Percentiles rank a stretch among this genome's conserved stretches.
These are phyloP conservation scores for Hypomyces rosellus DNA, from an alignment of 2,329 filamentous ascomycete genomes.

Conservation along the genomic window DNA sequence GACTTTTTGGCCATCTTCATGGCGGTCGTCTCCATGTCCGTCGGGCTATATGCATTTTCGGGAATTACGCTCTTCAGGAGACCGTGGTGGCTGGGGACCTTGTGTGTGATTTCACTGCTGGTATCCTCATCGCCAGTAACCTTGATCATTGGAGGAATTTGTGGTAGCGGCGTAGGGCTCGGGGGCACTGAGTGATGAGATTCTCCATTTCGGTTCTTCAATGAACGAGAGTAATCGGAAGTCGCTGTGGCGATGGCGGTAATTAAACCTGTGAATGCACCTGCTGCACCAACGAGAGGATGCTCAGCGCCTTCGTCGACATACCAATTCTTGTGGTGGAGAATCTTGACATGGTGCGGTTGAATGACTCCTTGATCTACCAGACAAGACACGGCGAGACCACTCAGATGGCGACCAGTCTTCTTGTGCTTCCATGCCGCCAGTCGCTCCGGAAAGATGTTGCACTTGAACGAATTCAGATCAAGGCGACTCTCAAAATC, in stretches of 20 bases:
- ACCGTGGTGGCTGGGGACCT: neutral
- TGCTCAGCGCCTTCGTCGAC: slow-evolving; percentile 59
- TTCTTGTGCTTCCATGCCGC: slow-evolving; percentile 58
- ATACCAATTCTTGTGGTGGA: slow-evolving; percentile 47
- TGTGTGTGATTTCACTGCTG: neutral
- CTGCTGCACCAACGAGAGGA: slow-evolving; percentile 57
- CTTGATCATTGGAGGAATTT: neutral
- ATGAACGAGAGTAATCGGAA: slow-evolving; percentile 16
- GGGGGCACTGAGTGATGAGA: neutral
- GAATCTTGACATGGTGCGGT: slow-evolving; percentile 51
- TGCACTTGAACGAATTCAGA: slow-evolving; percentile 50
- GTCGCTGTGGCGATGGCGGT: slow-evolving; percentile 55
- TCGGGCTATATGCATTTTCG: slow-evolving; percentile 13
- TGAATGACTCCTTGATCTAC: slow-evolving; percentile 48
- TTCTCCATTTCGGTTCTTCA: slow-evolving; percentile 9
- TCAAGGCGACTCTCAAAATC: slow-evolving; percentile 51
- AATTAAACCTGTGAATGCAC: slow-evolving; percentile 60
- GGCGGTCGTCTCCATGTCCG: slow-evolving; percentile 24
- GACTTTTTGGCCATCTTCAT: slow-evolving; percentile 27
- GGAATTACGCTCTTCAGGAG: slow-evolving; percentile 3
- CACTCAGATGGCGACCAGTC: slow-evolving; percentile 52
- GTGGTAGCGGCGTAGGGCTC: neutral
- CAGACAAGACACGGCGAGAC: slow-evolving; percentile 54
- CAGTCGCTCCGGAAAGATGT: slow-evolving; percentile 47
- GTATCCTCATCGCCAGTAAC: neutral